Percentiles rank a stretch among this genome's conserved stretches.
These are phyloP conservation scores for Cryptosporidium andersoni DNA, from an alignment of 169 alveolate species.

Conservation along the genomic window DNA sequence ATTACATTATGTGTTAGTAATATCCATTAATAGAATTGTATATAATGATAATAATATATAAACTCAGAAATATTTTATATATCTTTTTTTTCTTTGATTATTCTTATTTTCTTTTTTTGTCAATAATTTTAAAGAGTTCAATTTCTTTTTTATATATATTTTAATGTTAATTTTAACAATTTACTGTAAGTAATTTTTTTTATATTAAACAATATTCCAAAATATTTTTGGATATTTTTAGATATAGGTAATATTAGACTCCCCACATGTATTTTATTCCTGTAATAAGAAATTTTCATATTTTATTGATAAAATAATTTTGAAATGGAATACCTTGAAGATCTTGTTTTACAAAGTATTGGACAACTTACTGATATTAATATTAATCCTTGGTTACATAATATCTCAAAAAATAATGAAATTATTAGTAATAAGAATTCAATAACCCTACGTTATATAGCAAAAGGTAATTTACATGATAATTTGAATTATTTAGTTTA, in stretches of 20 bases:
- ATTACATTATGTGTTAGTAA: too few relatives aligned
- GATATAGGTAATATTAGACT: neutral
- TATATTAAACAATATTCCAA: neutral
- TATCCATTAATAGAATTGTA: too few relatives aligned
- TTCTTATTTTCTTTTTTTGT: neutral
- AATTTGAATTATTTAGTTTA: neutral
- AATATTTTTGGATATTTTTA: neutral
- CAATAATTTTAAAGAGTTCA: neutral
- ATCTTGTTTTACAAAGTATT: constrained; percentile 13
- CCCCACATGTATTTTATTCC: neutral
- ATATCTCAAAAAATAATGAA: neutral
- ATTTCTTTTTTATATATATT: neutral
- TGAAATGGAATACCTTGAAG: constrained; percentile 29
- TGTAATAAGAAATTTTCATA: constrained; percentile 2
- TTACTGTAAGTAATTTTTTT: neutral
- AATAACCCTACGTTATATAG: constrained; percentile 32
- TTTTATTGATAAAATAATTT: neutral
- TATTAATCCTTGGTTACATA: constrained; percentile 4
- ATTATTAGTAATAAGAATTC: neutral
- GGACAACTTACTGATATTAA: constrained; percentile 15
- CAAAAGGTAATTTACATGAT: constrained; percentile 6
- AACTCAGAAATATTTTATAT: neutral
- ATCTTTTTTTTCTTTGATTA: neutral
- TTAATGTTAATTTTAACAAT: neutral
- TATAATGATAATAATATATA: neutral